Base-by-base conservation (phyloP, 352 stramenopile genomes). In the Globisporangium paroecandrum region DNA sequence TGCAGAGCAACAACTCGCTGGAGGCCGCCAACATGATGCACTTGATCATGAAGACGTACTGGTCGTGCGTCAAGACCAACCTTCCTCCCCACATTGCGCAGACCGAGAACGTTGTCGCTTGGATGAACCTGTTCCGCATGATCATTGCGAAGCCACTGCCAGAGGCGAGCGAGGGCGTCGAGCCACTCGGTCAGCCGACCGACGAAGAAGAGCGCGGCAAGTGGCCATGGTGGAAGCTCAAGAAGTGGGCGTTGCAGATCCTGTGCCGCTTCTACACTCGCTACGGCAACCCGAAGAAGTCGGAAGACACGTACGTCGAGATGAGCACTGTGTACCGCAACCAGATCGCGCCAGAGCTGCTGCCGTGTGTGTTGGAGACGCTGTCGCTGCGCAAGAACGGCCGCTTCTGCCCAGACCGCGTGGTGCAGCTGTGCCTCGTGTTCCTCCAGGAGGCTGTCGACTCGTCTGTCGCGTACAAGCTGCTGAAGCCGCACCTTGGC, bases 11-110 rank as follows among this genome's bases (percentile, higher is more conserved):
- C 72, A 86, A 89, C 75, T 92, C 87, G 36, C 71, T 98, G n/a
- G 97, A 99, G 69, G 93, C 93, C 6, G 95, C 94, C 5, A 85
- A 97, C 74, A 98, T 98, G 89, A 88, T 91, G 73, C 83, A 94
- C 69, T 70, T 99, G 68, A 98, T 98, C 73, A 88, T 99, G 62
- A 99, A 99, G 85, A 98, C 98, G 59, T 99, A 99, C 77, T 99
- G 95, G 95, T 98, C 87, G 56, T 97, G 89, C 47, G 98, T 98
- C 29, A 97, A 99, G 81, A 98, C 98, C 62, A 94, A 94, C 69
- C 73, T 99, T 49, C 91, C 93, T 38, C 89, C 89, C 27, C 74
- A 89, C 62, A 75, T 97, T 47, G 80, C 89, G 25, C 85, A 93
- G 69, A 89, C 89, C 0, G 79, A 96, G 59, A 81, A 93, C 13